These are phyloP conservation scores for Diaporthe sp. DNA, from an alignment of 2,329 filamentous ascomycete genomes.

Conservation along the genomic window DNA sequence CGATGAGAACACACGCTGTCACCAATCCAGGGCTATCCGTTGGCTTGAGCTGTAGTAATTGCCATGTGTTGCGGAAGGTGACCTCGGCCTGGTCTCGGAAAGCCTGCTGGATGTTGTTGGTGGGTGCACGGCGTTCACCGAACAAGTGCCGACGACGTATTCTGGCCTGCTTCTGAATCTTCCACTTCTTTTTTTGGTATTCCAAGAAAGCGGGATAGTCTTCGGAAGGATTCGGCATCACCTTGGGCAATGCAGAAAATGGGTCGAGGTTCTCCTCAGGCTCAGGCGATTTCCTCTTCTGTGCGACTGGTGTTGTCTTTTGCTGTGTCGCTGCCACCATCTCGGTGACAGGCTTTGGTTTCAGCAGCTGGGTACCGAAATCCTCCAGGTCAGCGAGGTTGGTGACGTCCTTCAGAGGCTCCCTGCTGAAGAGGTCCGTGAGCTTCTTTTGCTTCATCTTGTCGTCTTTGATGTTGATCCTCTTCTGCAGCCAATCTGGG, in stretches of 20 bases:
- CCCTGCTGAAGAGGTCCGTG: conserved; percentile 88
- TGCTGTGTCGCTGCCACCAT: conserved; percentile 68
- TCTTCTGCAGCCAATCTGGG: conserved; percentile 94
- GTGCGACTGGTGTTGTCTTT: conserved; percentile 62
- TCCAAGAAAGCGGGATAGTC: conserved; percentile 90
- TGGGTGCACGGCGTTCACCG: conserved; percentile 82
- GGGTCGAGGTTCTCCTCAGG: conserved; percentile 79
- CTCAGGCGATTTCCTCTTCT: conserved; percentile 83
- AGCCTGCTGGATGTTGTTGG: conserved; percentile 73
- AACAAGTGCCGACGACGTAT: conserved; percentile 90
- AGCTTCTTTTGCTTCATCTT: conserved; percentile 99
- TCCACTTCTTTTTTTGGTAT: conserved; percentile 99
- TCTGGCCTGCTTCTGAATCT: conserved; percentile 93
- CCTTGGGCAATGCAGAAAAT: conserved; percentile 83
- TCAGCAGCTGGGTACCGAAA: conserved; percentile 78
- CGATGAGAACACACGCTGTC: conserved; percentile 90
- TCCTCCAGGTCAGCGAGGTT: conserved; percentile 86
- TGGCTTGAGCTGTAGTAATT: conserved; percentile 87
- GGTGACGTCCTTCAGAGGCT: conserved; percentile 80
- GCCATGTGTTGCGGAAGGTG: conserved; percentile 94
- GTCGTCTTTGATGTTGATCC: conserved; percentile 96
- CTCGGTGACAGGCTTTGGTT: conserved; percentile 71
- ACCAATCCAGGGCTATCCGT: conserved; percentile 91
- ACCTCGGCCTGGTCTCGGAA: conserved; percentile 95
- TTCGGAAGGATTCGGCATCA: conserved; percentile 86